Conservation (phyloP, 2,329 filamentous ascomycete species). For the Apiospora pterosperma region DNA sequence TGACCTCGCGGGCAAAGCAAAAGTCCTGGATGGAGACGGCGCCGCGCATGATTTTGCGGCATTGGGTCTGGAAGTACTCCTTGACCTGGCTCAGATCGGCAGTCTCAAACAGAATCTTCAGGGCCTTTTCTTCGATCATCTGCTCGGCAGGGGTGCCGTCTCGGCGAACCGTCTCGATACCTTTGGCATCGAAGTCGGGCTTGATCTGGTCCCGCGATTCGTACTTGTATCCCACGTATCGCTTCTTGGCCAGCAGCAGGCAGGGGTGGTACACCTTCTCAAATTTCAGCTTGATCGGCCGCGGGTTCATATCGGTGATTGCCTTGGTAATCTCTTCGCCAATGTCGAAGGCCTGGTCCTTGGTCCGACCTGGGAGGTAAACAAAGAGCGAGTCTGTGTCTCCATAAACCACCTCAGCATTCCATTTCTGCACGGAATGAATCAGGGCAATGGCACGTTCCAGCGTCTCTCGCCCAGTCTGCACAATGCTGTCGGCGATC, state of each 20-base stretch:
- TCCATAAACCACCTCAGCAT: conserved; percentile 94
- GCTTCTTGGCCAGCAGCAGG: conserved; percentile 90
- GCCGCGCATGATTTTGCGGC: conserved; percentile 87
- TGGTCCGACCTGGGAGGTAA: conserved; percentile 80
- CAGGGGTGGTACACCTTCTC: conserved; percentile 98
- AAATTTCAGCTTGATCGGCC: conserved; percentile 92
- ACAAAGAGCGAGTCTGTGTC: conserved; percentile 96
- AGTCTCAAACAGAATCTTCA: conserved; percentile 87
- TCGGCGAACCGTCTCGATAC: conserved; percentile 93
- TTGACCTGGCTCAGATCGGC: conserved; percentile 88
- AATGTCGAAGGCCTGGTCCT: conserved; percentile 85
- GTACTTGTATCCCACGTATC: conserved; percentile 98
- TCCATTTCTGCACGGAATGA: conserved; percentile 83
- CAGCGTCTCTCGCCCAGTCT: conserved; percentile 90
- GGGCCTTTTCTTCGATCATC: conserved; percentile 89
- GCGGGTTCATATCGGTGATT: conserved; percentile 85
- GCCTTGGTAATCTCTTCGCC: conserved; percentile 87
- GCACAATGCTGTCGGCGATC: conserved; percentile 96
- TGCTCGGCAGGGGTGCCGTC: conserved; percentile 95
- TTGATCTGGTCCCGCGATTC: conserved; percentile 70
- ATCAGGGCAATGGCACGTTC: conserved; percentile 92
- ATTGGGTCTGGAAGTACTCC: conserved; percentile 84
- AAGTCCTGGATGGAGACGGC: conserved; percentile 91
- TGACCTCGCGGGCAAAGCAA: conserved; percentile 91
- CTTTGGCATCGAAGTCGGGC: conserved; percentile 95